These are phyloP conservation scores for Trifolium subterraneum DNA, from an alignment of 306 rosid genomes.

Conservation along the genomic window DNA sequence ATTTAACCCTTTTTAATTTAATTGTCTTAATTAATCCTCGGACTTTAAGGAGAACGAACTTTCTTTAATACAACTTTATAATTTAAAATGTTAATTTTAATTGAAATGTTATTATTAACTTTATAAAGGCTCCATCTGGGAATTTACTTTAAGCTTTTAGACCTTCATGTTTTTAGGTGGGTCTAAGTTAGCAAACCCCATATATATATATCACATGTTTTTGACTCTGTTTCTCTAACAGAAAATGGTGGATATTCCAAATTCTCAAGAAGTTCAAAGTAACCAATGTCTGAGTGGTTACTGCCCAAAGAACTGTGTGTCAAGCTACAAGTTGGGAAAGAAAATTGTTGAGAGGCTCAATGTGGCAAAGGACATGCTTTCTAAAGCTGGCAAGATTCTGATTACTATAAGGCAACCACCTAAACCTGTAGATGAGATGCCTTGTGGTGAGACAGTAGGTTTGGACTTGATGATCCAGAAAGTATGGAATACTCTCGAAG, in stretches of 20 bases:
- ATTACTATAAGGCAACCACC: not conserved
- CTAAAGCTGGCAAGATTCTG: not conserved
- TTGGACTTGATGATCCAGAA: constrained; percentile 14
- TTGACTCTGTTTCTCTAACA: not conserved
- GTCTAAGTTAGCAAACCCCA: too few species aligned
- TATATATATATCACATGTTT: too few species aligned
- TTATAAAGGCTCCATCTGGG: too few species aligned
- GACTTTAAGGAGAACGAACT: too few species aligned
- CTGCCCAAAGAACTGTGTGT: constrained; percentile 12
- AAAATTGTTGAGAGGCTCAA: not conserved
- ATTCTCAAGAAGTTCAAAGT: not conserved
- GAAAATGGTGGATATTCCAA: not conserved
- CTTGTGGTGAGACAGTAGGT: constrained; percentile 11
- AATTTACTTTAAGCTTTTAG: too few species aligned
- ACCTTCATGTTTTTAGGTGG: too few species aligned
- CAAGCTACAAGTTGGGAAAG: constrained; percentile 29
- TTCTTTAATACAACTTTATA: too few species aligned
- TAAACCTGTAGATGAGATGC: constrained; percentile 1
- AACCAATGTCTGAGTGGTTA: constrained; percentile 12
- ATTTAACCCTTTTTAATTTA: too few species aligned
- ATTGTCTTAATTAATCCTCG: too few species aligned
- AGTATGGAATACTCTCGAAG: constrained; percentile 28
- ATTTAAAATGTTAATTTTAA: too few species aligned
- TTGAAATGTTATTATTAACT: too few species aligned
- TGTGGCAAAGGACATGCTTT: not conserved